Percentiles rank a stretch among this genome's conserved stretches.
Evolutionary conservation across 2,329 filamentous ascomycete genomes (phyloP).

Genomic region (Byssothecium circinans): DNA sequence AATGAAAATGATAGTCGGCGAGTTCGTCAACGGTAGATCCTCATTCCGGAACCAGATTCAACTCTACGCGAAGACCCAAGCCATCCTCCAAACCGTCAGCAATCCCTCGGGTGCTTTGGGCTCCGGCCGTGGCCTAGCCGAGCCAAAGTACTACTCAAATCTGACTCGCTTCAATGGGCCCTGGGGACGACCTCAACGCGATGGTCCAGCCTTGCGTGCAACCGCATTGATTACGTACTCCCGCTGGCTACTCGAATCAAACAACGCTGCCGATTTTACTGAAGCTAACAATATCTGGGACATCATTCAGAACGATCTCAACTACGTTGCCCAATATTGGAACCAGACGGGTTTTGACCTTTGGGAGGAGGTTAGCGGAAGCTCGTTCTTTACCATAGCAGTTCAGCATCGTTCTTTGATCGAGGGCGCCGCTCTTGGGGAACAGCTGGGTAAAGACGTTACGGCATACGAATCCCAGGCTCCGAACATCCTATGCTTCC

Average conservation of each 20-base stretch:
- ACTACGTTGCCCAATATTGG: constrained; percentile 71
- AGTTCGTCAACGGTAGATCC: constrained; percentile 60
- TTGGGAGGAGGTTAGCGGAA: constrained; percentile 78
- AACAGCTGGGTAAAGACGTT: constrained; percentile 58
- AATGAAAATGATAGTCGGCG: constrained; percentile 68
- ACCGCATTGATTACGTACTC: constrained; percentile 72
- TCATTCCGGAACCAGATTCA: constrained; percentile 63
- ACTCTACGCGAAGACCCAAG: constrained; percentile 68
- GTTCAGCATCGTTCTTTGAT: constrained; percentile 65
- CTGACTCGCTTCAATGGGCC: constrained; percentile 62
- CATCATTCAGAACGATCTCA: constrained; percentile 71
- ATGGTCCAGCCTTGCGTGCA: constrained; percentile 75
- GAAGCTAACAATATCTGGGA: constrained; percentile 63
- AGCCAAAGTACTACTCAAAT: constrained; percentile 72
- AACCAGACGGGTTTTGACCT: constrained; percentile 67
- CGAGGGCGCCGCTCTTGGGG: constrained; percentile 67
- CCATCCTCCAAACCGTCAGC: constrained; percentile 63
- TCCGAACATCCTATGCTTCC: constrained; percentile 69
- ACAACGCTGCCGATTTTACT: constrained; percentile 50
- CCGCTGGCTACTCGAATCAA: constrained; percentile 64
- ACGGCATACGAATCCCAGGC: constrained; percentile 64
- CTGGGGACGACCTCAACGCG: constrained; percentile 78
- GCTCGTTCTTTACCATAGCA: constrained; percentile 75
- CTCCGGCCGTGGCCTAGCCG: constrained; percentile 59
- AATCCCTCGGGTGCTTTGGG: constrained; percentile 67